Conservation (phyloP, 805 yeast genomes). For the Saccharomyces kudriavzevii region DNA sequence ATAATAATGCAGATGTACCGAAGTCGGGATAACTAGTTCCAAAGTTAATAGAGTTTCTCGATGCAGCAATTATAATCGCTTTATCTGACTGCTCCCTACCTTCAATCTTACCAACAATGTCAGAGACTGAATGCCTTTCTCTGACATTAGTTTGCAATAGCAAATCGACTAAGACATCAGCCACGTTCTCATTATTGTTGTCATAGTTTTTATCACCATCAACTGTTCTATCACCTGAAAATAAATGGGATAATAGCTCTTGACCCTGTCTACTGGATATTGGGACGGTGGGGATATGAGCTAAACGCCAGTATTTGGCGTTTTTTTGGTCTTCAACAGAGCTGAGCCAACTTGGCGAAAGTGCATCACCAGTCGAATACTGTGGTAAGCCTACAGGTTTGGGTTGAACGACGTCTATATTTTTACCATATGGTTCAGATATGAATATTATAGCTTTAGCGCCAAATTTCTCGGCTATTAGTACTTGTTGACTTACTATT, state of each 20-base stretch:
- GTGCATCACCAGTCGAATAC: slow-evolving; percentile 63
- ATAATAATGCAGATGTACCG: slow-evolving; percentile 64
- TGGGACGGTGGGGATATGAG: slow-evolving; percentile 69
- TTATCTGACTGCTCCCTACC: slow-evolving; percentile 72
- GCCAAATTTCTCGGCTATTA: slow-evolving; percentile 46
- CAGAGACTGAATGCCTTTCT: slow-evolving; percentile 61
- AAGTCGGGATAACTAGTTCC: slow-evolving; percentile 66
- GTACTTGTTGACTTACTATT: slow-evolving; percentile 41
- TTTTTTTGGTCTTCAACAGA: slow-evolving; percentile 34
- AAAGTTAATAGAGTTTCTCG: slow-evolving; percentile 63
- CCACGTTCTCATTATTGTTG: slow-evolving; percentile 12
- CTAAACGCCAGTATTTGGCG: slow-evolving; percentile 42
- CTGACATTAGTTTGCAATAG: slow-evolving; percentile 36
- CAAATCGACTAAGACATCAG: slow-evolving; percentile 20
- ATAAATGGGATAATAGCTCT: slow-evolving; percentile 27
- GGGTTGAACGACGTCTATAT: slow-evolving; percentile 26
- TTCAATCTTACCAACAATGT: slow-evolving; percentile 64
- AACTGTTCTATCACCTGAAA: slow-evolving; percentile 18
- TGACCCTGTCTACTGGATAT: slow-evolving; percentile 63
- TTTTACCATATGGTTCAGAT: slow-evolving; percentile 34
- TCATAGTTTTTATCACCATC: slow-evolving; percentile 9
- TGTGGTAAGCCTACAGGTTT: slow-evolving; percentile 48
- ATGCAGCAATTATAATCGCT: slow-evolving; percentile 70
- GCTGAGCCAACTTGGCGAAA: slow-evolving; percentile 58
- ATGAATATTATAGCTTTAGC: slow-evolving; percentile 63